Conservation (phyloP, 306 rosid genomes). For the Abrus pulchellus region DNA sequence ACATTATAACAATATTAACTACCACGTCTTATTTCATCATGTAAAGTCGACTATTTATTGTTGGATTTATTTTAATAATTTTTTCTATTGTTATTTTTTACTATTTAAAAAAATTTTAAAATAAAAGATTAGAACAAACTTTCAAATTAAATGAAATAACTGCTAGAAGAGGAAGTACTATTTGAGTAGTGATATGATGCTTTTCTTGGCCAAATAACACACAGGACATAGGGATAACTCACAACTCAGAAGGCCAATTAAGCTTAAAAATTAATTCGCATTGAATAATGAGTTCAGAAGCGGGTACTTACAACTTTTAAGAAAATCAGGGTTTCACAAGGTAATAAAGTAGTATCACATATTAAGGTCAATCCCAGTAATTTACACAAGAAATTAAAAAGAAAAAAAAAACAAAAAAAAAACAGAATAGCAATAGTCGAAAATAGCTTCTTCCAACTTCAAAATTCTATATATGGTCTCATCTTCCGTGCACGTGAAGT, state of each 20-base stretch:
- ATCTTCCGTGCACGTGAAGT: slow-evolving; percentile 51
- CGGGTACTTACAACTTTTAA: slow-evolving; percentile 65
- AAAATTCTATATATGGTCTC: slow-evolving; percentile 58
- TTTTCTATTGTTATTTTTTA: too few species aligned
- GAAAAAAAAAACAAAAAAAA: slow-evolving; percentile 39
- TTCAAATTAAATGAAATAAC: not conserved
- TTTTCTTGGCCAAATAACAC: not conserved
- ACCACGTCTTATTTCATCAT: too few species aligned
- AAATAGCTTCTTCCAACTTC: slow-evolving; percentile 69
- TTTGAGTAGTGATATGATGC: not conserved
- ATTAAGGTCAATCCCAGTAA: slow-evolving; percentile 71
- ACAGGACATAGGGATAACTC: not conserved
- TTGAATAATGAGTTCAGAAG: slow-evolving; percentile 55
- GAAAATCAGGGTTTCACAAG: slow-evolving; percentile 58
- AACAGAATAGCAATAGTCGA: slow-evolving; percentile 54
- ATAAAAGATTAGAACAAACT: not conserved
- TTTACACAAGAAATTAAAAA: slow-evolving; percentile 64
- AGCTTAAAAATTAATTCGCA: slow-evolving; percentile 53
- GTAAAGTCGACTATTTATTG: too few species aligned
- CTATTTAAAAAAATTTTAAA: too few species aligned
- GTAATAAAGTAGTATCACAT: slow-evolving; percentile 63
- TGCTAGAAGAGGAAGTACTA: not conserved
- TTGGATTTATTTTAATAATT: too few species aligned
- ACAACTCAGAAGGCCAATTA: not conserved
- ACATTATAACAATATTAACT: too few species aligned